Evolutionary conservation across 1,284 basidiomycete genomes (phyloP).

Genomic region (Ganoderma sp.): DNA sequence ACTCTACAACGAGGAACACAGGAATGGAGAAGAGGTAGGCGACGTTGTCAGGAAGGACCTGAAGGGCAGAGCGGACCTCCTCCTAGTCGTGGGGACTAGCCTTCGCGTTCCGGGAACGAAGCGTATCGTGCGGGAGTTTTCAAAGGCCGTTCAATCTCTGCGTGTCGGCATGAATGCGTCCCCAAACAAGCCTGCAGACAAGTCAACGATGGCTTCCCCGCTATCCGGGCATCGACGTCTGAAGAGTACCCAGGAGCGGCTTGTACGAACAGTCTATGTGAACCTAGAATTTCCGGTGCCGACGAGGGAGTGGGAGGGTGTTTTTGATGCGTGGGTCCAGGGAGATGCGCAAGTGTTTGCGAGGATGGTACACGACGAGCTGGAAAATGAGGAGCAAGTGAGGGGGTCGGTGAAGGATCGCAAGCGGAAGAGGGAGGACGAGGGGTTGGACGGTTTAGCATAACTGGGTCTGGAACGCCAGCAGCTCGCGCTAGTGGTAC

Average conservation of each 20-base stretch:
- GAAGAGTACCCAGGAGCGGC: slow-evolving; percentile 43
- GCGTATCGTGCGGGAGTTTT: slow-evolving; percentile 89
- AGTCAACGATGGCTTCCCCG: slow-evolving; percentile 34
- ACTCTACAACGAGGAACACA: slow-evolving; percentile 89
- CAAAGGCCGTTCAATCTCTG: slow-evolving; percentile 75
- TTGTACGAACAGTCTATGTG: slow-evolving; percentile 80
- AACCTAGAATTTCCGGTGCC: slow-evolving; percentile 92
- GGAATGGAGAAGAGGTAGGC: slow-evolving; percentile 87
- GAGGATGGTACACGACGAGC: slow-evolving; percentile 57
- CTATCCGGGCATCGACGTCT: slow-evolving; percentile 47
- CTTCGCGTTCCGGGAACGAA: slow-evolving; percentile 92
- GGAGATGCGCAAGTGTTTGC: slow-evolving; percentile 89
- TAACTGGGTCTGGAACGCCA: slow-evolving; percentile 18
- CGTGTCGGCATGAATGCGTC: slow-evolving; percentile 40
- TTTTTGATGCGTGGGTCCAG: slow-evolving; percentile 91
- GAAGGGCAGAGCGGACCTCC: slow-evolving; percentile 80
- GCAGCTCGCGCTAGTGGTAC: not conserved
- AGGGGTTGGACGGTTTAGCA: slow-evolving; percentile 15
- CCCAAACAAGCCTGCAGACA: slow-evolving; percentile 9
- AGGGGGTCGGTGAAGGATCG: slow-evolving; percentile 23
- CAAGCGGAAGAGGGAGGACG: slow-evolving; percentile 29
- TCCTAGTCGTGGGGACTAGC: slow-evolving; percentile 49
- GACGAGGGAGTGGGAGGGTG: slow-evolving; percentile 86
- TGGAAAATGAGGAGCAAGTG: slow-evolving; percentile 47
- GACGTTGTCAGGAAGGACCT: slow-evolving; percentile 79